phyloP scores from a whole-genome alignment of 2,329 filamentous ascomycete genomes.

The Anisogramma anomala region DNA sequence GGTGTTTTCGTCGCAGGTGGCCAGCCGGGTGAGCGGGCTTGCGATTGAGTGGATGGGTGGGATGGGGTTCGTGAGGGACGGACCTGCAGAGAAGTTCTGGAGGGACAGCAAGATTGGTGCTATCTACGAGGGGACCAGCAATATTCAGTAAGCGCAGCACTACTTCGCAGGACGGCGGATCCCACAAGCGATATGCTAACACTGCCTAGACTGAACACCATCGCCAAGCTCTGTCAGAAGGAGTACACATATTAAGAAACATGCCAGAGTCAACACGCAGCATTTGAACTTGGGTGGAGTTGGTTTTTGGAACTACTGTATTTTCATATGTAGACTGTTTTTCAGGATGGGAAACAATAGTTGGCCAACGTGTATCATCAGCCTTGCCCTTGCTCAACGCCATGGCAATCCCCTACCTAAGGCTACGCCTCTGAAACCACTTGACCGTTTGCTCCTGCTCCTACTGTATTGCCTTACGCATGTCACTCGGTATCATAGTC shows the following conservation, averaged over 20 bases:
- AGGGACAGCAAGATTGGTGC: conserved; percentile 97
- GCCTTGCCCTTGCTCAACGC: no score
- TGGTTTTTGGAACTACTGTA: no score
- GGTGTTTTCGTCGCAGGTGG: conserved; percentile 86
- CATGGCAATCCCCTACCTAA: no score
- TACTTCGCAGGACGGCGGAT: not conserved
- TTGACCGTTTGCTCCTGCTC: no score
- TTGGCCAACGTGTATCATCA: no score
- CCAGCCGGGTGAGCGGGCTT: conserved; percentile 69
- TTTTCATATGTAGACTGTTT: no score
- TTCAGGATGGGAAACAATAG: no score
- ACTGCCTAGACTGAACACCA: conserved; percentile 43
- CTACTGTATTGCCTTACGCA: no score
- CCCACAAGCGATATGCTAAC: conserved; percentile 18
- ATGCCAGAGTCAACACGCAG: no score
- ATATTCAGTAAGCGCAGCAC: conserved; percentile 46
- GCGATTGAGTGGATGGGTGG: conserved; percentile 99
- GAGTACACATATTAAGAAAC: conserved; percentile 38
- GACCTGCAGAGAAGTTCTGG: conserved; percentile 95
- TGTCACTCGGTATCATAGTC: no score
- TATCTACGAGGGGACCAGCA: conserved; percentile 88
- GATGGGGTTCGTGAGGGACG: conserved; percentile 96
- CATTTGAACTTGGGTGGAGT: no score
- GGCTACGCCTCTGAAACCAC: no score
- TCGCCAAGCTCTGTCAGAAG: conserved; percentile 52